Base-by-base conservation (phyloP, 306 rosid species). In the Heteromeles arbutifolia region DNA sequence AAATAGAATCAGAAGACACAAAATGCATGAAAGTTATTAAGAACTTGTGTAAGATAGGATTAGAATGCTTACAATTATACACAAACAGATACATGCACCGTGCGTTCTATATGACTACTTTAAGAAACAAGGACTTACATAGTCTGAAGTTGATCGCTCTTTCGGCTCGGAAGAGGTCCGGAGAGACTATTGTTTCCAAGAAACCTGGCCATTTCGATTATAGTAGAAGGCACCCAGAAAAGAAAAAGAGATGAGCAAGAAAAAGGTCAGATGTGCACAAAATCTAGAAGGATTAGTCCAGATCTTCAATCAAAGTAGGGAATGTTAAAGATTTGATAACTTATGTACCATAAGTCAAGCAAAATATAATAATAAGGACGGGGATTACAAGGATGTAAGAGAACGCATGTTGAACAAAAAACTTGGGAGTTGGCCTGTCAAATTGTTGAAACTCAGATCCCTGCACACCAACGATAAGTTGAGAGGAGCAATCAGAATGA, bases 151-250 rank as follows among this genome's bases (percentile, higher is more conserved):
- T 0, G 15, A 14, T 25, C 17, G 10, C 52, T 72, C 81, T 70
- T 77, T 67, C 25, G 53, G 74, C 32, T 52, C 26, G 82, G 81
- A 72, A 77, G 81, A 3, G 15, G 41, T 66, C 85, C 85, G 50
- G 79, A 71, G 17, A 82, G 52, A 67, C 76, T 77, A 37, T 77
- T 82, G 78, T 72, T 82, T 37, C 85, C 85, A 77, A 82, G 85
- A 77, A 77, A 82, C 65, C 85, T 82, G 64, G 57, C 15, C 44
- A 73, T 44, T 67, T n/a, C 52, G 44, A 24, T 21, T 3, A 7
- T 17, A 24, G 53, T 24, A 53, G 44, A 58, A 44, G 45, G 44
- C 18, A 24, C 2, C 82, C 62, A 70, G 15, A 11, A 21, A 41
- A 25, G 1, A 34, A 15, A 37, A 53, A n/a, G 18, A 41, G 11